Percentiles rank a stretch among this genome's conserved stretches.
Conservation (phyloP, 805 yeast genomes). For the Yarrowia sp. region DNA sequence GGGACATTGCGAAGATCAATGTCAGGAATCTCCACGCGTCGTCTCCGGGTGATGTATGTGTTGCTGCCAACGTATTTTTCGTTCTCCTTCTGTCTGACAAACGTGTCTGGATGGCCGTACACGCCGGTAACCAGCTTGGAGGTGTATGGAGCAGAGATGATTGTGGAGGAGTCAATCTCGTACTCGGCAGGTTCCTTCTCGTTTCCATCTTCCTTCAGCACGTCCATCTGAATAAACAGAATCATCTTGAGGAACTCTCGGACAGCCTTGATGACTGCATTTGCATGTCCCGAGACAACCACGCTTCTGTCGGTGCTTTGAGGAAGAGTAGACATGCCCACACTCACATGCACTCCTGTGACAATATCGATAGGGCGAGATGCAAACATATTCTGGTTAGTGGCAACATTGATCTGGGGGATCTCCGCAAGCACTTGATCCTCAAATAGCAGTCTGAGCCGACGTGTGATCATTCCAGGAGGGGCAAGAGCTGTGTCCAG, state of each 20-base stretch:
- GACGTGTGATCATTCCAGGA: conserved; percentile 15
- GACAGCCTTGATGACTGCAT: not conserved
- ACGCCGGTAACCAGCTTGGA: conserved; percentile 29
- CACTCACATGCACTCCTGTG: conserved; percentile 1
- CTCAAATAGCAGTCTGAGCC: not conserved
- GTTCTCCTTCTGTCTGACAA: conserved; percentile 29
- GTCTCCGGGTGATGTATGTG: conserved; percentile 24
- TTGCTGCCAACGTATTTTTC: conserved; percentile 25
- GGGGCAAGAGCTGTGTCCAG: conserved; percentile 9
- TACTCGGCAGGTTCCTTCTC: not conserved
- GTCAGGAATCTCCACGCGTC: conserved; percentile 1
- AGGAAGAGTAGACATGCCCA: conserved; percentile 15
- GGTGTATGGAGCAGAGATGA: conserved; percentile 15
- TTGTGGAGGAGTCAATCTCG: not conserved
- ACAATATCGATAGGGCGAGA: conserved; percentile 13
- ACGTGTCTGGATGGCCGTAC: conserved; percentile 31
- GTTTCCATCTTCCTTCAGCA: not conserved
- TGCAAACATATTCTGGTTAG: not conserved
- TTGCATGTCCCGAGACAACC: not conserved
- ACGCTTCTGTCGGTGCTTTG: conserved; percentile 14
- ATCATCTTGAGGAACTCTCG: conserved; percentile 17
- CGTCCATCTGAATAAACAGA: not conserved
- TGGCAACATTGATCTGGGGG: not conserved
- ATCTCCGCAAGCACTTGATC: not conserved
- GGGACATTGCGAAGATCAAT: not conserved